phyloP scores from a whole-genome alignment of 441 rosid genomes.

The Sinapis alba region DNA sequence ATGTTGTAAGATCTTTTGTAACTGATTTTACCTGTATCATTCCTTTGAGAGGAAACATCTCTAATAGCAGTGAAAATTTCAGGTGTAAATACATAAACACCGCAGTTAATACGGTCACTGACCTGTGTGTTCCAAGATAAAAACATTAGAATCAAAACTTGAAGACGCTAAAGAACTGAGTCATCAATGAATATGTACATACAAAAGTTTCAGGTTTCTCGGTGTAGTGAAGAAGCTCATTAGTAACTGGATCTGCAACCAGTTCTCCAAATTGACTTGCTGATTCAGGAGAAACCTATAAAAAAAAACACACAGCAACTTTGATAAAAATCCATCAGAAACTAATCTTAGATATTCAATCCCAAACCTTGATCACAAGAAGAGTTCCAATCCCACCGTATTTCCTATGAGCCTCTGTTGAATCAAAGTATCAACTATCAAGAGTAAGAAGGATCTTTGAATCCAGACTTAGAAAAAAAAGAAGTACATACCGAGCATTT shows the following conservation, averaged over 20 bases:
- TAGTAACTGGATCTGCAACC: constrained; percentile 69
- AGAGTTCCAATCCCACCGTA: constrained; percentile 64
- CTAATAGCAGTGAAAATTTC: constrained; percentile 60
- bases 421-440: not conserved
- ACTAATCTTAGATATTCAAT: constrained; percentile 13
- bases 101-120: constrained; percentile 77
- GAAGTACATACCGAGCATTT: constrained; percentile 57
- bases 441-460: constrained; percentile 4
- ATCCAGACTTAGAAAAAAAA: not conserved
- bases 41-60: constrained; percentile 58
- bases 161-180: not conserved
- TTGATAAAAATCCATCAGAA: not conserved
- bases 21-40: constrained; percentile 75
- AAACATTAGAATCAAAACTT: not conserved
- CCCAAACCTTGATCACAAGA: constrained; percentile 61
- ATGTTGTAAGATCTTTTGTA: no score
- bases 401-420: constrained; percentile 59
- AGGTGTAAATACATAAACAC: constrained; percentile 68
- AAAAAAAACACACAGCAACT: not conserved
- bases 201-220: constrained; percentile 80
- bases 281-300: constrained; percentile 72
- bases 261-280: constrained; percentile 70
- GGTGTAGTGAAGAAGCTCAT: constrained; percentile 73
- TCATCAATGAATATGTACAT: constrained; percentile 31
- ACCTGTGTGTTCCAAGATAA: constrained; percentile 45